Conservation (phyloP, 2,329 filamentous ascomycete genomes). For the Talaromyces sp. region DNA sequence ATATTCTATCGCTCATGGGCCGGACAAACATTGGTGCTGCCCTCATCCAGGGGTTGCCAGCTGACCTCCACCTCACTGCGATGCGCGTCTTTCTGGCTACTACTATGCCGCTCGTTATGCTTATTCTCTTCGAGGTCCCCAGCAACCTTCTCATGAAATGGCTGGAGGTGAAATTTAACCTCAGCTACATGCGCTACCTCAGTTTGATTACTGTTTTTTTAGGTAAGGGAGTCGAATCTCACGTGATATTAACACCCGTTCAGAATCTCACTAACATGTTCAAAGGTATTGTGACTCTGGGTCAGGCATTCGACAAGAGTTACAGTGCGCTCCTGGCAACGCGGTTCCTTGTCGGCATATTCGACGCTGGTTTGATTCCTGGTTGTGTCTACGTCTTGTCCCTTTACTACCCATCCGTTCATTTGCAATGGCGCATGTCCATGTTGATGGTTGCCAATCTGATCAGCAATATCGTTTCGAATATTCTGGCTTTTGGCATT, state of each 20-base stretch:
- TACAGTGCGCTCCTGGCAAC: slow-evolving; percentile 3
- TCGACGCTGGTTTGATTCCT: slow-evolving; percentile 9
- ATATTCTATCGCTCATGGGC: slow-evolving; percentile 10
- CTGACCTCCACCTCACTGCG: slow-evolving; percentile 2
- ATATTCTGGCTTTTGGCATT: slow-evolving; percentile 4
- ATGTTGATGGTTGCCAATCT: slow-evolving; percentile 13
- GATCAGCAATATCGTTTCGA: slow-evolving; percentile 6
- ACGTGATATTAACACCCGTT: too few species aligned
- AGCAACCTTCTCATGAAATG: slow-evolving; percentile 9
- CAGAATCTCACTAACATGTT: neutral
- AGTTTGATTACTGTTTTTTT: slow-evolving; percentile 8
- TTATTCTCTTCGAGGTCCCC: slow-evolving; percentile 6
- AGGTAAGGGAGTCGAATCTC: neutral
- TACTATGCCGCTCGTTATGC: neutral
- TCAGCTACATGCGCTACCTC: slow-evolving; percentile 9
- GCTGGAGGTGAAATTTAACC: neutral
- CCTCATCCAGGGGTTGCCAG: neutral
- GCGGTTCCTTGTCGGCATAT: slow-evolving; percentile 6
- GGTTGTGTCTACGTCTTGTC: slow-evolving; percentile 8
- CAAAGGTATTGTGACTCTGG: slow-evolving; percentile 1
- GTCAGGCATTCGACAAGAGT: slow-evolving; percentile 9
- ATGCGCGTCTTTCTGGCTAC: neutral
- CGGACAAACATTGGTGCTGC: slow-evolving; percentile 7
- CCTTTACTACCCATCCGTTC: slow-evolving; percentile 6
- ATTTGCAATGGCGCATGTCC: slow-evolving; percentile 13